These are phyloP conservation scores for Tilletiaria anomala DNA, from an alignment of 1,284 basidiomycete species.

Conservation along the genomic window DNA sequence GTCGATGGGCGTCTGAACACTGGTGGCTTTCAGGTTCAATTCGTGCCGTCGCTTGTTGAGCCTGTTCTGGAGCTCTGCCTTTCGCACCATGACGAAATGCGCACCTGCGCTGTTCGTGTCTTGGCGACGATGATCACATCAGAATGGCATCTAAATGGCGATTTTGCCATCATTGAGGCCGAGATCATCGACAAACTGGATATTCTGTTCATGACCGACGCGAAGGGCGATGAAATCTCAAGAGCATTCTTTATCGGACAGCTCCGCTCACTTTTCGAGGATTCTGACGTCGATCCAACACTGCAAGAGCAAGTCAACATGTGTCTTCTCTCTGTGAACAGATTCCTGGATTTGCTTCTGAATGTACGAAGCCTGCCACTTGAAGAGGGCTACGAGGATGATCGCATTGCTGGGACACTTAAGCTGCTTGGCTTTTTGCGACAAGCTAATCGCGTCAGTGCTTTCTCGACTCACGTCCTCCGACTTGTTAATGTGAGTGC, in stretches of 20 bases:
- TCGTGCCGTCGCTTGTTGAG: conserved; percentile 62
- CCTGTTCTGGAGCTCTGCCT: conserved; percentile 82
- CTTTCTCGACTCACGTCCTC: conserved; percentile 31
- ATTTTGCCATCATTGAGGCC: conserved; percentile 52
- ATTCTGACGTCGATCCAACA: conserved; percentile 60
- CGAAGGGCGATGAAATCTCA: conserved; percentile 75
- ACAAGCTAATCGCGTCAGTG: conserved; percentile 27
- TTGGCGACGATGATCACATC: conserved; percentile 92
- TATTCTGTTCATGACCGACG: conserved; percentile 74
- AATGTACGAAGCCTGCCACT: conserved; percentile 63
- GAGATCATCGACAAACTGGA: conserved; percentile 90
- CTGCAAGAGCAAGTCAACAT: conserved; percentile 61
- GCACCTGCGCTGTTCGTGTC: conserved; percentile 71
- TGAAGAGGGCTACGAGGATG: conserved; percentile 48
- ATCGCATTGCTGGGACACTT: conserved; percentile 79
- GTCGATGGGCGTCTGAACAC: conserved; percentile 22
- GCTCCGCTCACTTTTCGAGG: conserved; percentile 71
- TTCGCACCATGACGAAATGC: conserved; percentile 81
- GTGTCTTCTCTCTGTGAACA: conserved; percentile 78
- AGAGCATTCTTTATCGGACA: conserved; percentile 86
- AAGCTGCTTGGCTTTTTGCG: conserved; percentile 42
- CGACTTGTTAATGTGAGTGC: conserved; percentile 26
- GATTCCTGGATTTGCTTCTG: conserved; percentile 83
- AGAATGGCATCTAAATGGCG: conserved; percentile 44
- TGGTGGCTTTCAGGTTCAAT: conserved; percentile 36